phyloP scores from a whole-genome alignment of 208 protist genomes.

The Kentomonas sorsogonicus region DNA sequence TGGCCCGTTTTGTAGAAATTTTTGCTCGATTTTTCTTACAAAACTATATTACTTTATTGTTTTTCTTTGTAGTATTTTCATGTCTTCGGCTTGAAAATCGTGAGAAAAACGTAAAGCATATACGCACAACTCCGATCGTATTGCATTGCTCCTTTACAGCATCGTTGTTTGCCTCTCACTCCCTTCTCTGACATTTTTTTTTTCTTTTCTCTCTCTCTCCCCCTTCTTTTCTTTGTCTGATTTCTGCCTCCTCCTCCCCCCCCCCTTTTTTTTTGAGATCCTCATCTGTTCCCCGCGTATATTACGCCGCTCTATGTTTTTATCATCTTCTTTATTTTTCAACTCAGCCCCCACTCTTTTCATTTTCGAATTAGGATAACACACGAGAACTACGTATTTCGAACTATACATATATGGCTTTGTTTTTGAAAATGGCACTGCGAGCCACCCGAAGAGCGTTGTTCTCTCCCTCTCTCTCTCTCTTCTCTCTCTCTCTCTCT shows the following conservation, averaged over 20 bases:
- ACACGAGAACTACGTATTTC: no score
- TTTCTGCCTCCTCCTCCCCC: no score
- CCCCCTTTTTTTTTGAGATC: no score
- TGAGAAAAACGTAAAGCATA: neutral
- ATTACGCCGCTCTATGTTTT: no score
- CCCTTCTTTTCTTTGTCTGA: neutral
- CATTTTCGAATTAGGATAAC: no score
- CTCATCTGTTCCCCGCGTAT: no score
- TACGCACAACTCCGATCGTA: neutral
- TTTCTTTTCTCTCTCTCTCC: neutral
- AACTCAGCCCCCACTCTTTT: no score
- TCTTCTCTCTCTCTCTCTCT: neutral
- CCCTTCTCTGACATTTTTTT: neutral
- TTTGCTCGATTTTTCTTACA: no score
- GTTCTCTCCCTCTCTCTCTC: neutral
- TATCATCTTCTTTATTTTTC: no score
- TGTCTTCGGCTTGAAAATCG: neutral
- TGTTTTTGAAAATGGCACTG: no score
- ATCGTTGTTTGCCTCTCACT: neutral
- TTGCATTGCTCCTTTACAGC: neutral
- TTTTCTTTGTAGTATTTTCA: constrained; percentile 6
- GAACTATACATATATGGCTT: no score
- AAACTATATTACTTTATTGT: no score
- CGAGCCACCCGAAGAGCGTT: neutral
- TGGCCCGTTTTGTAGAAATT: neutral